Evolutionary conservation across 441 rosid genomes (phyloP), one percentile per base, ranked within the genome.

Genomic region (Theobroma grandiflorum): DNA sequence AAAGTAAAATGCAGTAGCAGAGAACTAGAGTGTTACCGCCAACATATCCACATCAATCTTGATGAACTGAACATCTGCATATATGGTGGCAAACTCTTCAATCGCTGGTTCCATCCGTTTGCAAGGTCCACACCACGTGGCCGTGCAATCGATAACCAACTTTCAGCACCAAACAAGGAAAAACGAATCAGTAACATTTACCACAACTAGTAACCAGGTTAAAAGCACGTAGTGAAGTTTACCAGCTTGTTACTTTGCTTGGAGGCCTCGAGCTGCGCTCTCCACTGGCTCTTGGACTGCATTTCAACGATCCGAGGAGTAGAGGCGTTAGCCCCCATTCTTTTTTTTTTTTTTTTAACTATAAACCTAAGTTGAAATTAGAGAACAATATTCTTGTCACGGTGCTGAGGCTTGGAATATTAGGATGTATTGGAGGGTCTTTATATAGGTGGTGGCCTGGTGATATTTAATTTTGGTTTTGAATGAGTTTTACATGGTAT

Each of bases 51-150:
- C 94, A 68, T 93, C 96, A 75, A 94, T 88, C 89, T 79, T 91
- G 84, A 95, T 80, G 78, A 94, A 91, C 79, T 86, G 86, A 42
- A 86, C 89, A 49, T 91, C 94, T 4, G 86, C 58, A 71, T 86
- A 92, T 70, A 61, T 87, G 6, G 90, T 87, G 26, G 92, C 90
- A 20, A 87, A 83, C 74, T 91, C 93, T 42, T 83, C 86, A 12
- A 91, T 82, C 11, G 67, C 63, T 3, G 93, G 95, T 18, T 92
- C 94, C 83, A 93, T 86, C 55, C 75, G 43, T 77, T 87, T 88
- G 80, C 97, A 93, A 43, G 97, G 94, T 57, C 94, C 92, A 42
- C 98, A 94, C 97, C 99, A 92, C 33, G 86, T 78, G 10, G 97
- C 95, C 0, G 95, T 84, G 87, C 93, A 96, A 80, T 93, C 90